Percentiles rank a stretch among this genome's conserved stretches.
Evolutionary conservation across 169 alveolate genomes (phyloP).

Genomic region (Plasmodium reichenowi): DNA sequence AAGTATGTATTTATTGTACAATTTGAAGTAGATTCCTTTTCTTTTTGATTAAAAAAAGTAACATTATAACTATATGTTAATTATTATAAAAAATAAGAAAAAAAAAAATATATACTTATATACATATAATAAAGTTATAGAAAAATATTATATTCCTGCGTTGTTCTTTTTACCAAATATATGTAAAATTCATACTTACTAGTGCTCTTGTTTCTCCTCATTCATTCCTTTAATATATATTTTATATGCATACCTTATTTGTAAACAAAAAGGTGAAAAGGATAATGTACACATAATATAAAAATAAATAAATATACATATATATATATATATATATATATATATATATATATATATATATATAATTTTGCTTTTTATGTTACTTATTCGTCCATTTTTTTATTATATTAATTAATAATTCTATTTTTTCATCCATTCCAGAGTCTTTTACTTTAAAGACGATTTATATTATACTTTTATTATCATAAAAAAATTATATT

Average conservation of each 20-base stretch:
- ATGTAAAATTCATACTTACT: constrained; percentile 21
- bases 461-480: not conserved
- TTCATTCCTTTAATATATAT: constrained; percentile 55
- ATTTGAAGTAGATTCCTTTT: constrained; percentile 45
- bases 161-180: not conserved
- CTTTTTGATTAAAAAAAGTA: constrained; percentile 48
- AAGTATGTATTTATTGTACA: constrained; percentile 41
- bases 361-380: not conserved
- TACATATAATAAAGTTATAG: no score
- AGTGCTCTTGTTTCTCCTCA: constrained; percentile 54
- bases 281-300: not conserved
- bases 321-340: not conserved
- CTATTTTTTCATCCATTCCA: constrained; percentile 61
- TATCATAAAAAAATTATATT: no score
- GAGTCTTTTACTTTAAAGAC: constrained; percentile 14
- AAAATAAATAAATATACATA: not conserved
- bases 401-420: constrained; percentile 28
- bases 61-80: constrained; percentile 40
- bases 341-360: constrained; percentile 4
- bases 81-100: constrained; percentile 2
- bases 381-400: constrained; percentile 73
- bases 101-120: constrained; percentile 2
- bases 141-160: no score
- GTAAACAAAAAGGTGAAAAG: not conserved
- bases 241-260: constrained; percentile 54